A percentile compares a stretch with the other conserved stretches of the same genome.
phyloP scores from a whole-genome alignment of 768 basidiomycete species.

The Russula abietina region DNA sequence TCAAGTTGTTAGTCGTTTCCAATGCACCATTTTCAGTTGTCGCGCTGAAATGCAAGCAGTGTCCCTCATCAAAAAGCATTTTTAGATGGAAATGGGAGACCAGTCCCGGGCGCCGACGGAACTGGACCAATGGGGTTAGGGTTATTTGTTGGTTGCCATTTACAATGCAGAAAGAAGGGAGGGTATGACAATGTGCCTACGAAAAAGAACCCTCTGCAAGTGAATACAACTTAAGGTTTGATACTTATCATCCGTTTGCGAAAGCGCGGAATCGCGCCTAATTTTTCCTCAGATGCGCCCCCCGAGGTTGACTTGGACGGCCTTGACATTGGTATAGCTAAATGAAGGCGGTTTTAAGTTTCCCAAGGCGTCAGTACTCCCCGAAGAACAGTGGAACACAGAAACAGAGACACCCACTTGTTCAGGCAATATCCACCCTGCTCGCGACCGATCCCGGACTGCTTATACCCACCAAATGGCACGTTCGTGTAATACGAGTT shows the following conservation, averaged over 20 bases:
- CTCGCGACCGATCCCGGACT: slow-evolving; percentile 62
- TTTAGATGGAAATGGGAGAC: too few relatives aligned
- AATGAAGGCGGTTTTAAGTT: not conserved
- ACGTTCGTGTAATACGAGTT: slow-evolving; percentile 39
- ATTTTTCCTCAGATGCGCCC: not conserved
- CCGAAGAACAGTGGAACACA: not conserved
- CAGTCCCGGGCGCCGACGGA: too few relatives aligned
- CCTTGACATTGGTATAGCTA: slow-evolving; percentile 24
- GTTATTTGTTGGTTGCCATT: too few relatives aligned
- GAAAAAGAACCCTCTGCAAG: too few relatives aligned
- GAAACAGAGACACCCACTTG: slow-evolving; percentile 25
- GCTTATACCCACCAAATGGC: slow-evolving; percentile 66
- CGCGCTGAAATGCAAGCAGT: not conserved
- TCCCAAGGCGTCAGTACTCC: not conserved
- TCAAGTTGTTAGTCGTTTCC: not conserved
- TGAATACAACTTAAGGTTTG: too few relatives aligned
- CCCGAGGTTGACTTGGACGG: slow-evolving; percentile 24
- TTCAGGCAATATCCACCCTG: slow-evolving; percentile 48
- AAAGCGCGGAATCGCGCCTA: not conserved
- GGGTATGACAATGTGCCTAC: not conserved
- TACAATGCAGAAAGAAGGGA: too few relatives aligned
- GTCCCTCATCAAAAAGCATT: not conserved
- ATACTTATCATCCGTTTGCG: not conserved
- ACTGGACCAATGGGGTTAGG: too few relatives aligned
- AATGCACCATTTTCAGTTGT: too few relatives aligned